Conservation (phyloP, 345 rosid species). For the Turritis glabra region DNA sequence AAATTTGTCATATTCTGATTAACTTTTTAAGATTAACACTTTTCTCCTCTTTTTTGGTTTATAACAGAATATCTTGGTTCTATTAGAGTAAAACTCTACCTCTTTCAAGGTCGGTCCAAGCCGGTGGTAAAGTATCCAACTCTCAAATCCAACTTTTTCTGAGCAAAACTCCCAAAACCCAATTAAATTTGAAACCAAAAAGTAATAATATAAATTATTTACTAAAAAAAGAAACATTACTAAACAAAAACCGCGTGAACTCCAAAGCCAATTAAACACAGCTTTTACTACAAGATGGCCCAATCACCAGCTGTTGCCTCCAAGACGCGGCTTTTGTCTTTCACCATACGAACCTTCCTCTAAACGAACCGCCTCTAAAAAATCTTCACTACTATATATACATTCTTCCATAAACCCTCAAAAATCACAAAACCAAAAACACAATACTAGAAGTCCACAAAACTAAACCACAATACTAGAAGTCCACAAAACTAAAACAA, state of each 20-base stretch:
- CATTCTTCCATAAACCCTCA: slow-evolving; percentile 22
- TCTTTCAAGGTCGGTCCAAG: slow-evolving; percentile 32
- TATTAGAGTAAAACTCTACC: slow-evolving; percentile 6
- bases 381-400: slow-evolving; percentile 25
- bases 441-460: neutral
- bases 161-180: neutral
- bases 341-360: slow-evolving; percentile 28
- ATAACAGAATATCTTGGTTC: slow-evolving; percentile 30
- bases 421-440: neutral
- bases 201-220: neutral
- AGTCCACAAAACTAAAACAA: neutral
- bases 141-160: slow-evolving; percentile 11
- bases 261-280: slow-evolving; percentile 29
- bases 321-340: slow-evolving; percentile 26
- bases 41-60: neutral
- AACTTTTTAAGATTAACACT: neutral
- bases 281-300: slow-evolving; percentile 34
- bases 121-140: slow-evolving; percentile 36
- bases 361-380: neutral
- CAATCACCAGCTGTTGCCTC: slow-evolving; percentile 38
- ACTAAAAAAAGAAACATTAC: neutral
- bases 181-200: slow-evolving; percentile 4
- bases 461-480: neutral
- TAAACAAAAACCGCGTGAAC: slow-evolving; percentile 27
- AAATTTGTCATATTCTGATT: neutral